A percentile compares a stretch with the other conserved stretches of the same genome.
phyloP scores from a whole-genome alignment of 2,329 filamentous ascomycete species.

The Bertia moriformis region DNA sequence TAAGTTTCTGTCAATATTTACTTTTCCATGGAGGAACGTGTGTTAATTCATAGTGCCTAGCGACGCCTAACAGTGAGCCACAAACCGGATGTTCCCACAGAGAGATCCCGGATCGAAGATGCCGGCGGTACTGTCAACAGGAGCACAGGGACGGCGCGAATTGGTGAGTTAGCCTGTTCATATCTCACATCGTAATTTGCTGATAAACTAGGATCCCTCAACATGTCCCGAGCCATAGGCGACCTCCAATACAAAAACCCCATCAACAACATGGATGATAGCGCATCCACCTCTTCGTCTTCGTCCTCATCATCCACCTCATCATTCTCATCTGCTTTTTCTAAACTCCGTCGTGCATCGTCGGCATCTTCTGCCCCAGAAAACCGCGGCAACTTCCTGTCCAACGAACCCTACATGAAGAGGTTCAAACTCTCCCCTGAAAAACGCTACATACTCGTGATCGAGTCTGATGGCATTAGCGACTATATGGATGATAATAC shows the following conservation, averaged over 20 bases:
- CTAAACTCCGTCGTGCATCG: constrained; percentile 8
- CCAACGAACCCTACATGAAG: constrained; percentile 14
- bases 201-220: constrained; percentile 12
- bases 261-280: constrained; percentile 10
- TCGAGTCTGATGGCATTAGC: constrained; percentile 15
- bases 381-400: constrained; percentile 13
- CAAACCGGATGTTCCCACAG: constrained; percentile 13
- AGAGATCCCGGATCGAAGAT: constrained; percentile 14
- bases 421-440: constrained; percentile 9
- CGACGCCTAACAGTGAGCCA: constrained; percentile 15
- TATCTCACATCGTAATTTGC: background rate
- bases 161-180: constrained; percentile 9
- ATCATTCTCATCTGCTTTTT: too few relatives aligned
- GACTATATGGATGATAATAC: constrained; percentile 12
- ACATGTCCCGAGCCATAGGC: constrained; percentile 19
- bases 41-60: too few relatives aligned
- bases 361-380: constrained; percentile 6
- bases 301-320: too few relatives aligned
- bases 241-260: constrained; percentile 20
- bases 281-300: constrained; percentile 1
- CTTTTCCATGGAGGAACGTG: too few relatives aligned
- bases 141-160: constrained; percentile 11
- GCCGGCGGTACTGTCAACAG: constrained; percentile 13
- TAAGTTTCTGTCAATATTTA: too few relatives aligned
- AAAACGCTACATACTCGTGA: constrained; percentile 12